Base-by-base conservation (phyloP, 2,329 filamentous ascomycete genomes). In the Diaporthe sp. region DNA sequence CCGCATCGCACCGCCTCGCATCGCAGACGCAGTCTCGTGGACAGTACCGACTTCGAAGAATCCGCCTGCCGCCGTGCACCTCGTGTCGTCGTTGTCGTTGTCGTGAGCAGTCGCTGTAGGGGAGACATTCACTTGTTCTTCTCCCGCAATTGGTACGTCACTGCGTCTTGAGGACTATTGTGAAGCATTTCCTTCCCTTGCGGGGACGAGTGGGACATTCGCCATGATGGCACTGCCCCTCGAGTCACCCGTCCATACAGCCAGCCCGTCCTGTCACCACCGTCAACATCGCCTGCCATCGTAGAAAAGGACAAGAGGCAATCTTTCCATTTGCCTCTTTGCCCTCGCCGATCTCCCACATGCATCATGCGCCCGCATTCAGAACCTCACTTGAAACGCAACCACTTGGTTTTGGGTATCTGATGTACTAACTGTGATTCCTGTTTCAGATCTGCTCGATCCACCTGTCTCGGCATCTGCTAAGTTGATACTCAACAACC, bases 111-210 rank as follows among this genome's bases (percentile, higher is more conserved):
- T 77, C 77, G 78, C 82, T 85, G 85, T 87, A 87, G 95, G 95
- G 94, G 95, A 97, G 93, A 95, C 95, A 97, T 98, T 98, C 86
- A 93, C 84, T 98, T 97, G 95, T 97, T 95, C 88, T 94, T 97
- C 95, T 97, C 95, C 94, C 91, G 86, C 90, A 89, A 84, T 90
- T 87, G 89, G 91, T 92, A 92, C 74, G 71, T 76, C 75, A 76
- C 87, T 88, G 88, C 84, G 86, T 76, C 77, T 75, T 70, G 40
- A 67, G 40, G 69, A 74, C 72, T 47, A 74, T 70, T 79, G 78
- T 79, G 78, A 77, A 78, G 60, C 40, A 47, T 33, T 8, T 17
- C 77, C 78, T 79, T 78, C 77, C 78, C 25, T 64, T 68, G 68
- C 67, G 67, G 67, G n/a, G 73, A 72, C 42, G 57, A 60, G 4